Conservation (phyloP, 2,329 filamentous ascomycete genomes). For the Didymella pinodella region DNA sequence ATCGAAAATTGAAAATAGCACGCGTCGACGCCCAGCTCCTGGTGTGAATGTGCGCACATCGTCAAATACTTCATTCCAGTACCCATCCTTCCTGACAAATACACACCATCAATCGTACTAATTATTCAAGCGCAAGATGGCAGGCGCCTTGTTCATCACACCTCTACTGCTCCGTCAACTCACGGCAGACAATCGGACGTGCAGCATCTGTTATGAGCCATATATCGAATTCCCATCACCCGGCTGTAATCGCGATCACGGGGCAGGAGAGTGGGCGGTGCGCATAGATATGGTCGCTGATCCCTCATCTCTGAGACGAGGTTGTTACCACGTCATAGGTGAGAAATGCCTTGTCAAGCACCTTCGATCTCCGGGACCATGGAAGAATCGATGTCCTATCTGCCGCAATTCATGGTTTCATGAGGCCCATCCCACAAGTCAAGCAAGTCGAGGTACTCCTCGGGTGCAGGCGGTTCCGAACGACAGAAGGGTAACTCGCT, state of each 20-base stretch:
- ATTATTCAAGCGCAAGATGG: neutral
- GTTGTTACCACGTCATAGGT: conserved; percentile 18
- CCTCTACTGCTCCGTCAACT: neutral
- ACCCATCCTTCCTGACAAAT: neutral
- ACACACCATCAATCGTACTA: neutral
- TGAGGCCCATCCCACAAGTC: neutral
- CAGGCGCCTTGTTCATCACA: conserved; percentile 12
- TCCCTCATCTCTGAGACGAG: neutral
- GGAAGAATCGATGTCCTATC: conserved; percentile 13
- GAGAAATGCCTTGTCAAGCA: conserved; percentile 10
- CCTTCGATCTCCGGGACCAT: conserved; percentile 7
- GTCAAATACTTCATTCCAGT: neutral
- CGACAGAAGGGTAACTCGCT: neutral
- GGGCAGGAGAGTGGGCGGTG: conserved; percentile 11
- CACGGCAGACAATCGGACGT: neutral
- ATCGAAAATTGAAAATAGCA: neutral
- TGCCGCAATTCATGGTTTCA: conserved; percentile 8
- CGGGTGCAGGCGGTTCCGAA: neutral
- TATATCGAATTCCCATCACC: conserved; percentile 6
- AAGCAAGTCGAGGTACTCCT: neutral
- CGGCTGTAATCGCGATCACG: neutral
- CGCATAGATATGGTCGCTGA: conserved; percentile 16
- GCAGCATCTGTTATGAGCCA: conserved; percentile 16
- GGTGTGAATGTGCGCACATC: neutral
- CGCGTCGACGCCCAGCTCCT: no score